Evolutionary conservation across 768 basidiomycete genomes (phyloP).

Genomic region (Rhizopogon salebrosus): DNA sequence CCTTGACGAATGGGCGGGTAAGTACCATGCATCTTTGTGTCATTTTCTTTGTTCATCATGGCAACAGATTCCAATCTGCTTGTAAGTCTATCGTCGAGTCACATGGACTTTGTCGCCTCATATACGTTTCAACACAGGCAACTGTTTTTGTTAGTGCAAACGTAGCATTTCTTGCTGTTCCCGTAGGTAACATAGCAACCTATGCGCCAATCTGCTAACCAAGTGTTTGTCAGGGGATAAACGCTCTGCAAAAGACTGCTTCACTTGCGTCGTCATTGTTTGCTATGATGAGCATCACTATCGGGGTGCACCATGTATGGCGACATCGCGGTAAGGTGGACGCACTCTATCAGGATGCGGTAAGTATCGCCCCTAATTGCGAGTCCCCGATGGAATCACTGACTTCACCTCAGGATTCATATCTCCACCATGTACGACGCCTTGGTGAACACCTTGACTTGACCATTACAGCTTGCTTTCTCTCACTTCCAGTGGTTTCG

Average conservation of each 20-base stretch:
- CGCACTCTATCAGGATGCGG: constrained; percentile 13
- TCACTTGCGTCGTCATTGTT: constrained; percentile 13
- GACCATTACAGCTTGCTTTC: constrained; percentile 16
- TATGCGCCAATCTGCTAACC: neutral
- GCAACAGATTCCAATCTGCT: constrained; percentile 14
- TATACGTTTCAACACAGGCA: too few species aligned
- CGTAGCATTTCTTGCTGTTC: too few species aligned
- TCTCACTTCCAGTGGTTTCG: constrained; percentile 19
- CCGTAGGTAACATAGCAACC: neutral
- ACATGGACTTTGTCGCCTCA: too few species aligned
- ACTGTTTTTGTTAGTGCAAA: too few species aligned
- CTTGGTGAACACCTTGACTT: constrained; percentile 11
- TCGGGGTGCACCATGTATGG: constrained; percentile 14
- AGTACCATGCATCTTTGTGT: neutral
- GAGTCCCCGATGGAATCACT: neutral
- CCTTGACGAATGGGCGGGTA: constrained; percentile 22
- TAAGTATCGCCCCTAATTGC: neutral
- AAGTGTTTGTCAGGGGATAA: neutral
- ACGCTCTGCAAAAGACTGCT: constrained; percentile 8
- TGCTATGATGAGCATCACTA: constrained; percentile 12
- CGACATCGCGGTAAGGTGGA: constrained; percentile 10
- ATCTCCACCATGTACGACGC: constrained; percentile 9
- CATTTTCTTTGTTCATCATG: neutral
- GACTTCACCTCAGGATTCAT: constrained; percentile 5
- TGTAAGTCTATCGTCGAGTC: constrained; percentile 1